Conservation (phyloP, 148 eudicot genomes). For the Camellia japonica region DNA sequence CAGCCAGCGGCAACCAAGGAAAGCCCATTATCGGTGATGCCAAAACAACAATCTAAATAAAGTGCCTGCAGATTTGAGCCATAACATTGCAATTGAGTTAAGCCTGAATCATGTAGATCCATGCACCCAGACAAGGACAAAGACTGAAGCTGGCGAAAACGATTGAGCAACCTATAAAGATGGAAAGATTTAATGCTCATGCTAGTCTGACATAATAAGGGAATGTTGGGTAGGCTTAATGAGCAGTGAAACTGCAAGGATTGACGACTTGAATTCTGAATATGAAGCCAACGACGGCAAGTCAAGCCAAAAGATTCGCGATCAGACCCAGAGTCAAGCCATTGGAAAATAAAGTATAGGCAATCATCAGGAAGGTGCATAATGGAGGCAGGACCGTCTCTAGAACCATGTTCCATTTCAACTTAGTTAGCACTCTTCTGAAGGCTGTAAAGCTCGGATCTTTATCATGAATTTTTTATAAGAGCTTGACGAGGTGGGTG, state of each 20-base stretch:
- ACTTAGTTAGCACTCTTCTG: slow-evolving; percentile 26
- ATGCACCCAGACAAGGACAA: slow-evolving; percentile 64
- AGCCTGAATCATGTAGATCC: slow-evolving; percentile 49
- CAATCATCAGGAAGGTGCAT: slow-evolving; percentile 70
- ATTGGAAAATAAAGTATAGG: slow-evolving; percentile 42
- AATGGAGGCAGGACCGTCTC: slow-evolving; percentile 27
- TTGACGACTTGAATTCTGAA: slow-evolving; percentile 53
- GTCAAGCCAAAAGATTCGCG: slow-evolving; percentile 74
- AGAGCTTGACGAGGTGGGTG: slow-evolving; percentile 30
- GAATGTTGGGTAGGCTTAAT: slow-evolving; percentile 25
- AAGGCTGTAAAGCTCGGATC: slow-evolving; percentile 46
- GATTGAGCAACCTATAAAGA: slow-evolving; percentile 37
- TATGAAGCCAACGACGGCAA: slow-evolving; percentile 57
- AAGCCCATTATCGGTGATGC: slow-evolving; percentile 51
- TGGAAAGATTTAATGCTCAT: slow-evolving; percentile 32
- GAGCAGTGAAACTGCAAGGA: slow-evolving; percentile 58
- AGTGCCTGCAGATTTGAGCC: slow-evolving; percentile 45
- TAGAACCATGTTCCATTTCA: slow-evolving; percentile 14
- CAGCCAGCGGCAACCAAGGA: slow-evolving; percentile 46
- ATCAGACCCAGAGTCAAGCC: slow-evolving; percentile 41
- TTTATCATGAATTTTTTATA: slow-evolving; percentile 31
- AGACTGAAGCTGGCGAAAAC: slow-evolving; percentile 42
- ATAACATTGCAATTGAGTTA: slow-evolving; percentile 30
- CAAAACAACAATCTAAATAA: slow-evolving; percentile 58
- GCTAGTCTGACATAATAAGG: slow-evolving; percentile 28